Evolutionary conservation across 371 early-diverging fungal species (phyloP).

Genomic region (Dichotomocladium elegans): DNA sequence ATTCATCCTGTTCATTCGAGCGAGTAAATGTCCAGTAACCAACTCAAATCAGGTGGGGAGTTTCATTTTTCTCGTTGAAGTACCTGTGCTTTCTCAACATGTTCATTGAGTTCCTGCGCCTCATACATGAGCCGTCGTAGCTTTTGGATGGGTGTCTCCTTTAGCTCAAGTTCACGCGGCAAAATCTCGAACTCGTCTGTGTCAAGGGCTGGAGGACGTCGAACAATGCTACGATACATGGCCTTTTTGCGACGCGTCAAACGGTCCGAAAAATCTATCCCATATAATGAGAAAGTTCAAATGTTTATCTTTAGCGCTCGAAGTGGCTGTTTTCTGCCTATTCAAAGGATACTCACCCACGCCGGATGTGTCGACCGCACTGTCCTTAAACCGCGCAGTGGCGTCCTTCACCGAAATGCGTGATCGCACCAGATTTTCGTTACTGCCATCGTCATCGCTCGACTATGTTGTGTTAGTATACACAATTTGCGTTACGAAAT

Average conservation of each 20-base stretch:
- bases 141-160: conserved; percentile 74
- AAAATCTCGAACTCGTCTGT: conserved; percentile 63
- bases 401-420: conserved; percentile 60
- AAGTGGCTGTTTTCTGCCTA: not conserved
- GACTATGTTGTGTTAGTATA: too few species aligned
- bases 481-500: too few species aligned
- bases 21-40: not conserved
- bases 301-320: not conserved
- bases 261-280: conserved; percentile 61
- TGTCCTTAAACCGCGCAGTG: conserved; percentile 49
- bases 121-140: conserved; percentile 79
- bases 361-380: conserved; percentile 40
- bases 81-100: conserved; percentile 59
- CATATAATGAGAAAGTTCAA: too few species aligned
- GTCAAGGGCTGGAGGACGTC: conserved; percentile 54
- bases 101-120: conserved; percentile 74
- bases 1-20: conserved; percentile 9
- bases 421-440: conserved; percentile 55
- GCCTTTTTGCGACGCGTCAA: conserved; percentile 60
- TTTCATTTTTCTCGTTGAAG: not conserved
- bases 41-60: not conserved
- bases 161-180: conserved; percentile 50
- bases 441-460: conserved; percentile 50
- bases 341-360: conserved; percentile 27
- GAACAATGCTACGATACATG: conserved; percentile 62